A percentile compares a stretch with the other conserved stretches of the same genome.
Conservation (phyloP, 495 filamentous ascomycete genomes). For the Penicillium soppii region DNA sequence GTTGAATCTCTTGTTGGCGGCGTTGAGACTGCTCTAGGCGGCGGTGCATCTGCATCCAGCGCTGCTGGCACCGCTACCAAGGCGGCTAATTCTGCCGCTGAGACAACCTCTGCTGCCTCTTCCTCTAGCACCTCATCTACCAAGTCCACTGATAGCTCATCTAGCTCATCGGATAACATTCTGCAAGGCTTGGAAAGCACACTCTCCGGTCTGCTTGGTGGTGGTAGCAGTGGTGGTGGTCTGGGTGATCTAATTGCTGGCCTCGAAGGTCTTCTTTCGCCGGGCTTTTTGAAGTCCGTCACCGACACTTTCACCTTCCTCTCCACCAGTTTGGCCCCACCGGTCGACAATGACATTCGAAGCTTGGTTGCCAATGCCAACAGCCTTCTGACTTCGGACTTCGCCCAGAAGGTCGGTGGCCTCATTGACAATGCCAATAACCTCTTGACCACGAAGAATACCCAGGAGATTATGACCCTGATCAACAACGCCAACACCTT, state of each 20-base stretch:
- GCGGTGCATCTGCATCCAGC: background rate
- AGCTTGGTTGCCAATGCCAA: slow-evolving; percentile 34
- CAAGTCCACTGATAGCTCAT: slow-evolving; percentile 2
- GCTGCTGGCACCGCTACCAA: background rate
- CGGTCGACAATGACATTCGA: slow-evolving; percentile 42
- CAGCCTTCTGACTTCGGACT: slow-evolving; percentile 25
- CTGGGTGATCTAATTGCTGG: slow-evolving; percentile 11
- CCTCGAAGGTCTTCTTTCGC: slow-evolving; percentile 20
- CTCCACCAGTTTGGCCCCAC: slow-evolving; percentile 32
- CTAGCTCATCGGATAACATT: slow-evolving; percentile 6
- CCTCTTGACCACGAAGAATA: slow-evolving; percentile 34
- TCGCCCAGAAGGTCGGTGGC: slow-evolving; percentile 36
- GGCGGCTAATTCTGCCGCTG: background rate
- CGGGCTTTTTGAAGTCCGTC: slow-evolving; percentile 26
- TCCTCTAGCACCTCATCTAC: background rate
- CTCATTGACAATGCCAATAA: slow-evolving; percentile 24
- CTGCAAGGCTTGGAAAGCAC: background rate
- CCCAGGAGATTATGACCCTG: slow-evolving; percentile 36
- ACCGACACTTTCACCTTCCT: slow-evolving; percentile 37
- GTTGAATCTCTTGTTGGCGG: background rate
- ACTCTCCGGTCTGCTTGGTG: slow-evolving; percentile 3
- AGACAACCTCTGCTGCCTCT: background rate
- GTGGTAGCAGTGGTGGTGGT: background rate
- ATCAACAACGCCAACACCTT: slow-evolving; percentile 19
- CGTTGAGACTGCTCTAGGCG: background rate